Conservation (phyloP, 2,329 filamentous ascomycete species). For the Aspergillus flavus region DNA sequence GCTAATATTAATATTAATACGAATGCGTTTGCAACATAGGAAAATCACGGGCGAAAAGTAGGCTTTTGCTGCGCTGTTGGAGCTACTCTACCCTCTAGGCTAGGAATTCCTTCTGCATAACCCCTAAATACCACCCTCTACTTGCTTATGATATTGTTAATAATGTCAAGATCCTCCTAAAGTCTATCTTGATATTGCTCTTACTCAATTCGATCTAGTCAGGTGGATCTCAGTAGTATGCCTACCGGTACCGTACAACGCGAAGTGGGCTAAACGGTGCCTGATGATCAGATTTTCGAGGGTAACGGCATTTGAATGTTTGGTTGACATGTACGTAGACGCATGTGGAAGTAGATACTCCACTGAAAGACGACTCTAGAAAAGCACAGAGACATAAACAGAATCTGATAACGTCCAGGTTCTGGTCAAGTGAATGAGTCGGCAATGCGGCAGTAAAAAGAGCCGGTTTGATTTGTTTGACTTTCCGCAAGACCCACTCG, state of each 20-base stretch:
- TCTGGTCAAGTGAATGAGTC: not conserved
- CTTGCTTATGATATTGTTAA: not conserved
- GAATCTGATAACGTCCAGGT: not conserved
- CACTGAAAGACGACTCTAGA: not conserved
- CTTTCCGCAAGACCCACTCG: not conserved
- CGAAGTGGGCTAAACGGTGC: not conserved
- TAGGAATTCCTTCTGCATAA: not conserved
- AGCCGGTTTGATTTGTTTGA: conserved; percentile 3
- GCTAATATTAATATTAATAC: too few relatives aligned
- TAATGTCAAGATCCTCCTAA: not conserved
- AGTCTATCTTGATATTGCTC: not conserved
- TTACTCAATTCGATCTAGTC: not conserved
- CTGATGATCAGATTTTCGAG: not conserved
- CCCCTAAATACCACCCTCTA: not conserved
- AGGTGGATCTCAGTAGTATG: not conserved
- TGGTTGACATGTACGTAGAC: not conserved
- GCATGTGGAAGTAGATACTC: not conserved
- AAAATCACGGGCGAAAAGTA: too few relatives aligned
- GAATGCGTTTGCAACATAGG: too few relatives aligned
- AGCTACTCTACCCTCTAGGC: not conserved
- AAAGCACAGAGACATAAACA: not conserved
- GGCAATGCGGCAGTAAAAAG: not conserved
- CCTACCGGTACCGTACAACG: not conserved
- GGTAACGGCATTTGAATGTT: not conserved
- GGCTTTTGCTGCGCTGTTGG: too few relatives aligned